Evolutionary conservation across 441 rosid species (phyloP).

Genomic region (Macaranga tanarius): DNA sequence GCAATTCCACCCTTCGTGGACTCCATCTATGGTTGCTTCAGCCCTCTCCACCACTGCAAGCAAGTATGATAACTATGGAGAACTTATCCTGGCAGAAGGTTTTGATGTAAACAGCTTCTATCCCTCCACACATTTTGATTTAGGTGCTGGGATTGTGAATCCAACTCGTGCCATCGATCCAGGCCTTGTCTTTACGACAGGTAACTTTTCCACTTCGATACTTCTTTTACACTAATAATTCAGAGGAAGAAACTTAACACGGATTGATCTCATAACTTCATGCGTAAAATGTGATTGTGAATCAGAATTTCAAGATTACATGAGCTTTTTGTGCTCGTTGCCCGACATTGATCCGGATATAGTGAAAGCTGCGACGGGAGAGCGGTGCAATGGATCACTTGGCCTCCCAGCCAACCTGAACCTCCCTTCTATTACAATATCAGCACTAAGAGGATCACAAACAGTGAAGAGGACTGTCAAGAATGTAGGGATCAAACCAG

Average conservation of each 20-base stretch:
- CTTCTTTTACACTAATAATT: background rate
- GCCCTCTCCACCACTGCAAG: slow-evolving; percentile 80
- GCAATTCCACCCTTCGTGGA: slow-evolving; percentile 72
- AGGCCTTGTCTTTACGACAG: slow-evolving; percentile 67
- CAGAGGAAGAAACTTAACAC: background rate
- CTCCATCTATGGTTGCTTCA: slow-evolving; percentile 80
- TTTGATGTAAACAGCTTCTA: slow-evolving; percentile 31
- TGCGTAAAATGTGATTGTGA: slow-evolving; percentile 10
- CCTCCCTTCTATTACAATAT: slow-evolving; percentile 74
- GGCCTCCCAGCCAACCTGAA: slow-evolving; percentile 68
- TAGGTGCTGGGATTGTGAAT: slow-evolving; percentile 72
- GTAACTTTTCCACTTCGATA: slow-evolving; percentile 28
- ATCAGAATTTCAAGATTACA: slow-evolving; percentile 61
- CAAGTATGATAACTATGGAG: slow-evolving; percentile 51
- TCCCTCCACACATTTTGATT: slow-evolving; percentile 62
- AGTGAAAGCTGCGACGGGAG: slow-evolving; percentile 46
- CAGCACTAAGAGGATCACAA: slow-evolving; percentile 43
- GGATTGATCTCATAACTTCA: background rate
- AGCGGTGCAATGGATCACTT: slow-evolving; percentile 41
- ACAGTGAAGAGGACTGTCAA: slow-evolving; percentile 52
- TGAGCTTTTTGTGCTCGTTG: slow-evolving; percentile 67
- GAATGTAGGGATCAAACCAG: slow-evolving; percentile 52
- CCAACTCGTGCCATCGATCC: slow-evolving; percentile 75
- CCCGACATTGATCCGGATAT: slow-evolving; percentile 42
- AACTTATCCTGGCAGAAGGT: slow-evolving; percentile 54